phyloP scores from a whole-genome alignment of 768 basidiomycete genomes.

The Termitomyces sp. region DNA sequence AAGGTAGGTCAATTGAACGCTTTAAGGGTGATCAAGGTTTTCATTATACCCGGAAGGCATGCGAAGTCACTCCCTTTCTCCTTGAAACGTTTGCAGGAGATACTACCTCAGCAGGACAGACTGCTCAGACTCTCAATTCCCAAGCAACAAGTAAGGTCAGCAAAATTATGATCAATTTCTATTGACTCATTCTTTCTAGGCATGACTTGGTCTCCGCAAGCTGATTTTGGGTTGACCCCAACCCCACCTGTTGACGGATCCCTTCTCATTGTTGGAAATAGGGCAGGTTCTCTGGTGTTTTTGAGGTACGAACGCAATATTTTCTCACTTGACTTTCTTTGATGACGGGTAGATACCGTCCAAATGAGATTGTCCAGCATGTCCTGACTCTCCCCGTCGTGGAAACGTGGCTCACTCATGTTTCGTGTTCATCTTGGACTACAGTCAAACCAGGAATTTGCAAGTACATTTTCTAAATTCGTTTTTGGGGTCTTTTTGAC shows the following conservation, averaged over 20 bases:
- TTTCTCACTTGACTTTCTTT: background rate
- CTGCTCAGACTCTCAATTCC: constrained; percentile 40
- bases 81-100: constrained; percentile 30
- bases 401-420: constrained; percentile 63
- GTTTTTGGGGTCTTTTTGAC: background rate
- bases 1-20: constrained; percentile 38
- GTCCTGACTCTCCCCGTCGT: constrained; percentile 42
- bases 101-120: constrained; percentile 19
- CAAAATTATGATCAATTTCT: background rate
- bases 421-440: constrained; percentile 62
- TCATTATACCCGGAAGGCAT: constrained; percentile 36
- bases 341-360: constrained; percentile 25
- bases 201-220: constrained; percentile 67
- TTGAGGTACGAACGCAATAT: constrained; percentile 42
- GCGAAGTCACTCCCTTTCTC: constrained; percentile 54
- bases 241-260: constrained; percentile 55
- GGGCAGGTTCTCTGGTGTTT: constrained; percentile 62
- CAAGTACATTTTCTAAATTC: constrained; percentile 28
- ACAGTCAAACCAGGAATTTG: constrained; percentile 36
- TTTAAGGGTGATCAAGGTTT: background rate
- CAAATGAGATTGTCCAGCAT: constrained; percentile 26
- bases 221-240: constrained; percentile 53
- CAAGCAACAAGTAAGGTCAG: constrained; percentile 47
- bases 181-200: constrained; percentile 39
- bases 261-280: constrained; percentile 64